phyloP scores from a whole-genome alignment of 1,139 yeast species.

The Cylindricascospora bacillispora region DNA sequence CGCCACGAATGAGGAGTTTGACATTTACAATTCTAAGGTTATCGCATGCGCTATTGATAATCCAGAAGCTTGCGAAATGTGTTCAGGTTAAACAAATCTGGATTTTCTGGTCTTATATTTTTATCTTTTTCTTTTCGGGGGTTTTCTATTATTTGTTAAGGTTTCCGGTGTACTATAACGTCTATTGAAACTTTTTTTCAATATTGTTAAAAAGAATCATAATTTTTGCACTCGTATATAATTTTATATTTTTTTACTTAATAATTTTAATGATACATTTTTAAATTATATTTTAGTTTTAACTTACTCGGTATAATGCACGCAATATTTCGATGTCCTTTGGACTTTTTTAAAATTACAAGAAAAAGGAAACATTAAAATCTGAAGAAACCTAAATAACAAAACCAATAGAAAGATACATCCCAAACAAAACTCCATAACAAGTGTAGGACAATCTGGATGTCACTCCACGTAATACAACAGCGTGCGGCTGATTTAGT shows the following conservation, averaged over 20 bases:
- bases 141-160: constrained; percentile 3
- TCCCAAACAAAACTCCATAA: no score
- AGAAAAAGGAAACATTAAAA: not conserved
- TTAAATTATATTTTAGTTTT: not conserved
- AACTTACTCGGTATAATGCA: not conserved
- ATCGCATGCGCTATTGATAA: constrained; percentile 94
- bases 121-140: constrained; percentile 7
- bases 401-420: not conserved
- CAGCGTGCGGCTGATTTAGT: constrained; percentile 14
- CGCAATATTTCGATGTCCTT: no score
- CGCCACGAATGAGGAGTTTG: constrained; percentile 28
- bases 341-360: not conserved
- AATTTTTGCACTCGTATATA: not conserved
- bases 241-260: constrained; percentile 1
- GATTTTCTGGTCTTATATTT: constrained; percentile 2
- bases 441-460: no score
- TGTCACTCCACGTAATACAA: no score
- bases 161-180: constrained; percentile 1
- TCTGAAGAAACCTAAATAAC: no score
- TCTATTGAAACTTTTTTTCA: constrained; percentile 1
- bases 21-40: constrained; percentile 84
- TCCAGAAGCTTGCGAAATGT: constrained; percentile 97
- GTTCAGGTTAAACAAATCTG: constrained; percentile 59
- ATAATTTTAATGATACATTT: not conserved
- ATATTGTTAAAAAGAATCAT: not conserved